Evolutionary conservation across 441 rosid genomes (phyloP).

Genomic region (Theobroma grandiflorum): DNA sequence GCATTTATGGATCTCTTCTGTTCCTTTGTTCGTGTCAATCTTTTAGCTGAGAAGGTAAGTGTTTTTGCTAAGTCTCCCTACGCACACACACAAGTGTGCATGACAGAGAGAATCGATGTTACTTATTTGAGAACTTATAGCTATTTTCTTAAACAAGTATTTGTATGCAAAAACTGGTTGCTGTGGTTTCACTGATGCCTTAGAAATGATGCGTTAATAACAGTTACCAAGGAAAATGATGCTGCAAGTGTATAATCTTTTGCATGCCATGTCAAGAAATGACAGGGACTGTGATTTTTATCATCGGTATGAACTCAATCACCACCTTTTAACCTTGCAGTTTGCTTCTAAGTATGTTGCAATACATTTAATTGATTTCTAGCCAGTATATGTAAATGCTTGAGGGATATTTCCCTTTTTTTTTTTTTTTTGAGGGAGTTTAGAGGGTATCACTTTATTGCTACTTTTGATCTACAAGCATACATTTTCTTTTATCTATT

Average conservation of each 20-base stretch:
- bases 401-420: neutral
- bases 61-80: neutral
- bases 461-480: neutral
- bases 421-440: no score
- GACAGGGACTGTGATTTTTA: constrained; percentile 97
- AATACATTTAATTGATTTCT: constrained; percentile 4
- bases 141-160: constrained; percentile 16
- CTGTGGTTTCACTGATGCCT: constrained; percentile 26
- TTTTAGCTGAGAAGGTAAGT: constrained; percentile 95
- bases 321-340: neutral
- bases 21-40: constrained; percentile 91
- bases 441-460: neutral
- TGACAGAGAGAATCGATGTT: constrained; percentile 13
- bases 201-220: constrained; percentile 36
- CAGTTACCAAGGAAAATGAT: constrained; percentile 99
- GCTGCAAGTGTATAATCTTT: constrained; percentile 94
- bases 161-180: constrained; percentile 18
- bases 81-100: neutral
- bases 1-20: constrained; percentile 99
- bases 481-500: neutral
- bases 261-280: constrained; percentile 93
- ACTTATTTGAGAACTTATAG: constrained; percentile 31
- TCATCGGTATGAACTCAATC: constrained; percentile 74
- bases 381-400: neutral
- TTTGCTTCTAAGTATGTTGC: neutral